These are phyloP conservation scores for Penicillium canescens DNA, from an alignment of 495 filamentous ascomycete species.

Conservation along the genomic window DNA sequence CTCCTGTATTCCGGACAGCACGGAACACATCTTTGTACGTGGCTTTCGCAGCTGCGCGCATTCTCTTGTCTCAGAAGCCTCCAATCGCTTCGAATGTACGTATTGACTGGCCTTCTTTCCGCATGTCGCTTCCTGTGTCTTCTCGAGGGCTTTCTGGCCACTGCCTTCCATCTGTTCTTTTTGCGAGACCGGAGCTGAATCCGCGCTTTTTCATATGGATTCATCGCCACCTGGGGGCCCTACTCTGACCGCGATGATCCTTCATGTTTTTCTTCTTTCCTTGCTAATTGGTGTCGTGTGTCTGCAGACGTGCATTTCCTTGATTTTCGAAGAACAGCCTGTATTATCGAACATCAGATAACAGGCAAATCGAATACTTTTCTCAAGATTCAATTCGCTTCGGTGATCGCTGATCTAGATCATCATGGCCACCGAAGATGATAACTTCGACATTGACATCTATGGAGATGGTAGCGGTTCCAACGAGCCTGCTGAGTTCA, in stretches of 20 bases:
- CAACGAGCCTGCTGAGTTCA: constrained; percentile 50
- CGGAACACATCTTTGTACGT: constrained; percentile 15
- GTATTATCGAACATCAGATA: constrained; percentile 33
- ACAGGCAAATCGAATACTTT: constrained; percentile 28
- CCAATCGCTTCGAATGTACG: constrained; percentile 46
- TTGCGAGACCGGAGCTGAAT: not conserved
- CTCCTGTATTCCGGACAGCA: too few species aligned
- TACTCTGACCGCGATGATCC: constrained; percentile 11
- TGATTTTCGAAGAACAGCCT: constrained; percentile 36
- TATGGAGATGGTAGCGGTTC: constrained; percentile 74
- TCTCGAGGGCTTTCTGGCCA: constrained; percentile 8
- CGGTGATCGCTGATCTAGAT: constrained; percentile 22
- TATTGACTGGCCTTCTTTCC: constrained; percentile 36
- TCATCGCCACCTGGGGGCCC: not conserved
- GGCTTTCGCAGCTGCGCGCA: constrained; percentile 17
- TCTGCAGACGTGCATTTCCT: constrained; percentile 48
- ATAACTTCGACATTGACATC: constrained; percentile 98
- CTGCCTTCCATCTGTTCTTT: constrained; percentile 8
- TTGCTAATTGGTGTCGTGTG: constrained; percentile 43
- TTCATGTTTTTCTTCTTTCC: constrained; percentile 25
- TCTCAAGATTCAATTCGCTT: constrained; percentile 13
- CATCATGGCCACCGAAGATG: constrained; percentile 77
- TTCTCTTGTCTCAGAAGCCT: constrained; percentile 28
- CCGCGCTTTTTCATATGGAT: not conserved
- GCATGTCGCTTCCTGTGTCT: constrained; percentile 14